Conservation (phyloP, 176 grass and related monocot species). For the Echinochloa phyllopogon region DNA sequence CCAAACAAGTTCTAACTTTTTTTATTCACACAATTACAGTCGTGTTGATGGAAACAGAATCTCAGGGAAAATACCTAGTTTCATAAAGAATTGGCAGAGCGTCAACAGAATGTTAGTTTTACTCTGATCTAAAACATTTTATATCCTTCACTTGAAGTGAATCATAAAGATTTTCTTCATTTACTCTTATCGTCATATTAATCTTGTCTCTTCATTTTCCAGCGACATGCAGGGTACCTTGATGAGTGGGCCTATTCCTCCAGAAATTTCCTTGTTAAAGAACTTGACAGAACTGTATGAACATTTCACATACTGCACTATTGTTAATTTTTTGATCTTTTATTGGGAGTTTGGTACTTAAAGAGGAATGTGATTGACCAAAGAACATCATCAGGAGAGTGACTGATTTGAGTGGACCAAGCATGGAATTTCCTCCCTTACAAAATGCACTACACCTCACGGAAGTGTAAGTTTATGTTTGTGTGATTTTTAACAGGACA, state of each 20-base stretch:
- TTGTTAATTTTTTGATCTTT: conserved; percentile 29
- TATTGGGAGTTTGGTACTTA: conserved; percentile 34
- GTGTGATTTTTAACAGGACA: conserved; percentile 20
- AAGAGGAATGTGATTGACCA: conserved; percentile 27
- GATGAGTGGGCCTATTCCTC: conserved; percentile 73
- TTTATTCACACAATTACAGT: conserved; percentile 40
- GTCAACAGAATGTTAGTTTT: conserved; percentile 81
- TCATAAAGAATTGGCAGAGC: conserved; percentile 73
- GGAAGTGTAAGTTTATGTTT: conserved; percentile 68
- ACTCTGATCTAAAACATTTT: background rate
- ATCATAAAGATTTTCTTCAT: background rate
- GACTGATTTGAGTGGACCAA: conserved; percentile 70
- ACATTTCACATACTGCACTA: conserved; percentile 16
- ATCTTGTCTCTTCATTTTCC: conserved; percentile 28
- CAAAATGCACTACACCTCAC: conserved; percentile 69
- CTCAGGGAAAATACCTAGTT: conserved; percentile 75
- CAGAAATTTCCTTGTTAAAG: conserved; percentile 60
- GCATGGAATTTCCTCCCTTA: conserved; percentile 71
- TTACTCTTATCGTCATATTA: background rate
- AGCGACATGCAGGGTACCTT: conserved; percentile 88
- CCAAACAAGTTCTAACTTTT: conserved; percentile 41
- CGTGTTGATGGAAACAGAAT: conserved; percentile 74
- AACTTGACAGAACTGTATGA: conserved; percentile 90
- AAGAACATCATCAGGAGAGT: conserved; percentile 70
- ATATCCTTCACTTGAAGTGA: conserved; percentile 4